Base-by-base conservation (phyloP, 1,139 yeast genomes). In the Candida sp. region DNA sequence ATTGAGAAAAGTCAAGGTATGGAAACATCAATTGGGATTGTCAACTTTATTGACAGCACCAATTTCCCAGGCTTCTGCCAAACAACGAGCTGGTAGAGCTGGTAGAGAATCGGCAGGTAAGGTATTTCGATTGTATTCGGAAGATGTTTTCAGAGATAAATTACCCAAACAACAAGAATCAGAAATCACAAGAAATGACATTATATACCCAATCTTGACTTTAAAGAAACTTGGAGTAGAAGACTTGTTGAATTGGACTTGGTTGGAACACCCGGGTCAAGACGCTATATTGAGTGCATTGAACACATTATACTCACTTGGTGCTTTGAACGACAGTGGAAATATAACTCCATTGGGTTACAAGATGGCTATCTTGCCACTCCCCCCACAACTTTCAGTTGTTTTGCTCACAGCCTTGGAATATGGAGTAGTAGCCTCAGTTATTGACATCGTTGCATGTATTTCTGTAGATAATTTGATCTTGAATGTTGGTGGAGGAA, bases 41-140 rank as follows among this genome's bases (percentile, higher is more conserved):
- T 95, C 97, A 9, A 87, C 98, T 0, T 77, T 93, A 57, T 70
- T 91, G 41, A 90, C 97, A 0, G 89, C 95, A 0, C 93, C 99
- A 1, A 84, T 95, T 19, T 90, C 98, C 0, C 90, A 87, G 57
- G 96, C 98, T 0, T 87, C 96, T 35, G 99, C 99, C 0, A 80
- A 86, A 37, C 99, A 93, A 68, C 76, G 99, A 65, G 84, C 95
- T 45, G 99, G 99, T 62, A 87, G 99, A 75, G 99, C 99, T 23
- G 99, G 99, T 52, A 88, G 99, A 80, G 98, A 93, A 68, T 81
- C 87, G 36, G 61, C 64, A 4, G 99, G 99, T 42, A 93, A 91
- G 61, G 90, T 95, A 34, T 93, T 77, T 63, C 71, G 99, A 47
- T 67, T 93, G 33, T 95, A 86, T 60, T 82, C 87, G 44, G 98